Evolutionary conservation across 352 stramenopile genomes (phyloP), one percentile per base, ranked within the genome.

Genomic region (Pythium brachiatum): DNA sequence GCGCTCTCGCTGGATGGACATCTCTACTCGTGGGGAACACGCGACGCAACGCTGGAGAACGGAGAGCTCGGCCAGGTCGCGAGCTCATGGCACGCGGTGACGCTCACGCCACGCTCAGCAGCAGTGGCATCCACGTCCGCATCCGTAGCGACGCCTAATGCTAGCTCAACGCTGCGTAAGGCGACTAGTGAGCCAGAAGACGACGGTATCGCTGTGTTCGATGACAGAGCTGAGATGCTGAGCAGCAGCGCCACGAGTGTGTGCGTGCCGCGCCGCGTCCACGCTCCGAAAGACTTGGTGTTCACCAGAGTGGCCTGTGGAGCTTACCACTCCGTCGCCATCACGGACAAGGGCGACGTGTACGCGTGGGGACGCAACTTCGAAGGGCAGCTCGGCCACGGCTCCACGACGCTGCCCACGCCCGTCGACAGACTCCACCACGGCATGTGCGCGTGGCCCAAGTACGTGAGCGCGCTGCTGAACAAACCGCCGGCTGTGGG

Each of bases 331-430:
- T 83, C 76, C 5, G 81, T 78, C 48, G 87, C 87, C 2, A 29
- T 96, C 52, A 95, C 86, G 0, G 61, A 85, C n/a, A 76, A 68
- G 25, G 88, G 89, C 18, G 89, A 96, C 47, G 32, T 97, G 23
- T 97, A 96, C 69, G 91, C 89, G 4, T 97, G 90, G 90, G 90
- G 91, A 2, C 68, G 87, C 16, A 95, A 94, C 60, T 86, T 81
- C 16, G 86, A 97, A 63, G 90, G 89, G 0, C 89, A 97, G 50
- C 78, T 96, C 7, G 91, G 91, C 1, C 82, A 90, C 18, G 64
- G 70, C 9, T 69, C 75, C 7, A 60, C 29, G 11, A 74, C 70
- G 0, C 61, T 86, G 3, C 50, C 70, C 3, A 76, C 66, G 23
- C 62, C 70, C 25, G 38, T 70, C 21, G 78, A 84, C 47, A 34